Evolutionary conservation across 768 basidiomycete species (phyloP), one percentile per base, ranked within the genome.

Genomic region (Mycena albidolilacea): DNA sequence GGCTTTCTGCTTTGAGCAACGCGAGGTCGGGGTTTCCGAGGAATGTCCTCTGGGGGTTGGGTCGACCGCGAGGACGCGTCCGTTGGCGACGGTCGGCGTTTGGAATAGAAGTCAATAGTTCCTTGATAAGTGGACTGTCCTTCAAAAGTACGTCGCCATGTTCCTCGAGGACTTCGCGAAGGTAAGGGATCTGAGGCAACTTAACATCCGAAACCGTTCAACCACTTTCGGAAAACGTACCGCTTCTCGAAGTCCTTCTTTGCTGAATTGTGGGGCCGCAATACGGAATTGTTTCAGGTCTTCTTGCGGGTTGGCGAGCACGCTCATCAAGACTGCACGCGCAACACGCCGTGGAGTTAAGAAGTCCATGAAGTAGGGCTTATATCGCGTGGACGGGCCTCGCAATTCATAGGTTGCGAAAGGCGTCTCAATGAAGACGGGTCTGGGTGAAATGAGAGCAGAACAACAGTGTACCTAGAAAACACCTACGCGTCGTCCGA

Each of bases 401-500:
- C 82, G 80, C 37, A 95, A 81, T 43, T 89, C 86, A 78, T 94
- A 94, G 85, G 89, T 90, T 0, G 92, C 91, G 65, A 84, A 87
- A 19, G 84, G 73, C 0, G 93, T 94, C 75, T 93, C 90, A 30
- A 95, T 84, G 70, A 85, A 93, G 11, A 94, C 80, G 1, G 91
- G 88, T 19, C 93, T 94, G 74, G 23, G 59, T 70, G 21, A 68
- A 69, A 39, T 61, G 15, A 44, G 15, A 71, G 38, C 66, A 54
- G 7, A 54, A 67, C 38, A 11, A 10, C 7, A 12, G 59, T 2
- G 50, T 23, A 43, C 75, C 1, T 61, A 64, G 60, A 39, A 74
- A 35, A 64, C 30, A 80, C 91, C 70, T 76, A 93, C 93, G 87
- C 87, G 57, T 87, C 79, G 37, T 30, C 30, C 30, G 85, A 82